Evolutionary conservation across 2,329 filamentous ascomycete species (phyloP), one percentile per base, ranked within the genome.

Genomic region (Calonectria leucothoes): DNA sequence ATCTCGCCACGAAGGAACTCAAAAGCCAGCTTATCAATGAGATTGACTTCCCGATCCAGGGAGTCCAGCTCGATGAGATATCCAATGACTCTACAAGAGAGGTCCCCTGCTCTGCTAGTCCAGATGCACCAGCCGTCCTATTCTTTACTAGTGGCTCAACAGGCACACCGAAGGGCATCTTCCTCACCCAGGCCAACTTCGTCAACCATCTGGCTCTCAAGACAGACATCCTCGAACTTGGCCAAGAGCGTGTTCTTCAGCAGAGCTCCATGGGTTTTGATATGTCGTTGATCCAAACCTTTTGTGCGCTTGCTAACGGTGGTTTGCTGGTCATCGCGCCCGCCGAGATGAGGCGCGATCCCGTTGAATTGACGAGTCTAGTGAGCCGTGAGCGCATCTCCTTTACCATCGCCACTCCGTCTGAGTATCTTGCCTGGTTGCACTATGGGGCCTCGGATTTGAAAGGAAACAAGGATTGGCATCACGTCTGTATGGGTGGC

Each of bases 241-340:
- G 75, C 0, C 71, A 75, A 2, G 83, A 83, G 27, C 75, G 73
- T 0, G 79, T 84, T 0, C 78, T 87, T 1, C 85, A 87, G 65
- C 85, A 87, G 71, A 85, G 80, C 20, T 79, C 86, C 0, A 82
- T 79, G 33, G 81, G 80, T 12, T 88, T 88, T 75, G 86, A 88
- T 66, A 76, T 87, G 71, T 85, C 85, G 0, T 49, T 87, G 1
- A 74, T 74, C 3, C 84, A 88, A 73, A 82, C 83, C 8, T 81
- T 86, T 63, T 74, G 76, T 4, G 82, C 83, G 0, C 78, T 88
- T 2, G 74, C 77, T 11, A 81, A 81, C 29, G 86, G 86, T 0
- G 86, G 83, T 1, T 81, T 73, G 1, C 66, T 88, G 0, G 75
- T 82, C 27, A 75, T 89, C 5, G 84, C 82, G 0, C 79, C 84